Percentiles rank a stretch among this genome's conserved stretches.
These are phyloP conservation scores for Tephrocybe sp. DNA, from an alignment of 768 basidiomycete species.

Conservation along the genomic window DNA sequence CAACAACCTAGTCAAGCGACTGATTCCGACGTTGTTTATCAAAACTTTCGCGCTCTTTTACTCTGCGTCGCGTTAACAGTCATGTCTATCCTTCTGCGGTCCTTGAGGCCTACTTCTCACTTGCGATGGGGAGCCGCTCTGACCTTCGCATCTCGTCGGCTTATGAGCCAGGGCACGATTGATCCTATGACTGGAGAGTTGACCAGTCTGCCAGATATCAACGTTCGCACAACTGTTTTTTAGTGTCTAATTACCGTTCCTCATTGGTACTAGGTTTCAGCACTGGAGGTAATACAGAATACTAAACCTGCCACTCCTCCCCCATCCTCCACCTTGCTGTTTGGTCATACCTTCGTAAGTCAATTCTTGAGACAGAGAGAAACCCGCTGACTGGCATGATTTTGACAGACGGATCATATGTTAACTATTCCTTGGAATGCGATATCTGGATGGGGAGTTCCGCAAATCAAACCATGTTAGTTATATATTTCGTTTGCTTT, in stretches of 20 bases:
- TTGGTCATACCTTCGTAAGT: conserved; percentile 83
- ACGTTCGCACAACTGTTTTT: conserved; percentile 23
- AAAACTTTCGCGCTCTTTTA: background rate
- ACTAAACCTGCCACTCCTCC: conserved; percentile 61
- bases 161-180: conserved; percentile 9
- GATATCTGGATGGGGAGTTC: conserved; percentile 76
- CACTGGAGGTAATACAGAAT: conserved; percentile 49
- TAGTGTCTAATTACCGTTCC: background rate
- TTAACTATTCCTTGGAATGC: conserved; percentile 74
- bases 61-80: background rate
- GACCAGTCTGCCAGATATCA: conserved; percentile 32
- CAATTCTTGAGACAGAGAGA: conserved; percentile 5
- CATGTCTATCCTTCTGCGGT: conserved; percentile 16
- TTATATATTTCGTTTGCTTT: conserved; percentile 14
- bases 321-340: conserved; percentile 66
- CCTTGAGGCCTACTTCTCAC: conserved; percentile 7
- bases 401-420: conserved; percentile 83
- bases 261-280: conserved; percentile 40
- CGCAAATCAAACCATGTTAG: conserved; percentile 83
- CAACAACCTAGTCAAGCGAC: background rate
- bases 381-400: conserved; percentile 9
- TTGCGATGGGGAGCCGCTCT: conserved; percentile 16
- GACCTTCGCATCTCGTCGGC: conserved; percentile 6
- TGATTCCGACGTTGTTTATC: background rate
- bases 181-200: conserved; percentile 20